Evolutionary conservation across 257 asterid genomes (phyloP).

Genomic region (Fraxinus cuspidata): DNA sequence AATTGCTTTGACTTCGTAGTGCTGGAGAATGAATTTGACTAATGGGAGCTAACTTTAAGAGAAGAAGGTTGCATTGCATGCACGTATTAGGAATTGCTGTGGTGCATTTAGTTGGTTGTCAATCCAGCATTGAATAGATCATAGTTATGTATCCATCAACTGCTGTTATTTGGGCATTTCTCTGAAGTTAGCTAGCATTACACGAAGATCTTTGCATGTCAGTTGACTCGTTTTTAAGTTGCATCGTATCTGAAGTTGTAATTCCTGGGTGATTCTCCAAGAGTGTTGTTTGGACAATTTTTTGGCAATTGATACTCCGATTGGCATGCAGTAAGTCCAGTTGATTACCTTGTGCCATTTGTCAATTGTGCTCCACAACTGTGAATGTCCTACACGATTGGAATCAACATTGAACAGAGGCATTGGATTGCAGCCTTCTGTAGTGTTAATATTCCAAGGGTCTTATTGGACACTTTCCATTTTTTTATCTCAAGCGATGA

Average conservation of each 20-base stretch:
- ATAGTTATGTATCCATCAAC: conserved; percentile 12
- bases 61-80: not conserved
- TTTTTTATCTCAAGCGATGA: conserved; percentile 5
- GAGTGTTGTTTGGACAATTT: conserved; percentile 2
- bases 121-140: conserved; percentile 4
- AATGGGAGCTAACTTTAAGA: conserved; percentile 20
- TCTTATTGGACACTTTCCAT: conserved; percentile 9
- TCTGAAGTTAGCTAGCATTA: conserved; percentile 26
- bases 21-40: not conserved
- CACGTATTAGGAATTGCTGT: conserved; percentile 6
- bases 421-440: conserved; percentile 9
- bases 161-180: conserved; percentile 16
- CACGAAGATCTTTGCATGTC: conserved; percentile 15
- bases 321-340: not conserved
- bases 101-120: conserved; percentile 21
- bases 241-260: conserved; percentile 29
- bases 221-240: conserved; percentile 19
- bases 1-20: conserved; percentile 9
- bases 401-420: conserved; percentile 3
- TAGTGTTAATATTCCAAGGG: conserved; percentile 10
- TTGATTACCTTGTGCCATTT: not conserved
- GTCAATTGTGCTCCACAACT: conserved; percentile 8
- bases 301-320: not conserved
- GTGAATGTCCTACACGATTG: conserved; percentile 16
- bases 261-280: conserved; percentile 19